Evolutionary conservation across 163 green algal species (phyloP).

Genomic region (Prototheca wickerhamii): DNA sequence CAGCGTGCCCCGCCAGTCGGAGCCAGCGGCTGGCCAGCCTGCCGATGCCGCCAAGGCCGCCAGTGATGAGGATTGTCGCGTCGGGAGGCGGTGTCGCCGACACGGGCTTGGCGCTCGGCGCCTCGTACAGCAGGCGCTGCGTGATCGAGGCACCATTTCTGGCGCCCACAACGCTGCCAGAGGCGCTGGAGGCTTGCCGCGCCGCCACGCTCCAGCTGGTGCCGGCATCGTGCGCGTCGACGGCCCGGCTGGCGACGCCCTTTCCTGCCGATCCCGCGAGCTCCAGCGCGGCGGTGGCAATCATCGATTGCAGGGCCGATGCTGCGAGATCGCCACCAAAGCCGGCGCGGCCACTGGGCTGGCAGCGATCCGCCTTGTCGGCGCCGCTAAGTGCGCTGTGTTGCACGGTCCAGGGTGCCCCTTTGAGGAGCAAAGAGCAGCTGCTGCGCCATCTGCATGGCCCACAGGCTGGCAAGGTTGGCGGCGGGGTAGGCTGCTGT

Average conservation of each 20-base stretch:
- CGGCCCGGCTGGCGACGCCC: background rate
- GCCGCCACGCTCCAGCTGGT: background rate
- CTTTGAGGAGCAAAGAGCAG: too few species aligned
- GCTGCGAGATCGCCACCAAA: too few species aligned
- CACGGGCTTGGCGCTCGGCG: too few species aligned
- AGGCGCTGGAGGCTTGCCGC: background rate
- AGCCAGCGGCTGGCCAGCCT: constrained; percentile 53
- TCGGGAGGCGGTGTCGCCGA: background rate
- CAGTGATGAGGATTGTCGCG: constrained; percentile 38
- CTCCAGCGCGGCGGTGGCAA: background rate
- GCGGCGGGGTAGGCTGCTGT: too few species aligned
- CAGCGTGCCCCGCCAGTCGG: constrained; percentile 1
- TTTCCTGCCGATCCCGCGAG: constrained; percentile 5
- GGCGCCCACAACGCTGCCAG: background rate
- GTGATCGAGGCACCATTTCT: background rate
- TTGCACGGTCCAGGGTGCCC: too few species aligned
- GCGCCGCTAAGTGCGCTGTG: too few species aligned
- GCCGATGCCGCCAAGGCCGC: constrained; percentile 59
- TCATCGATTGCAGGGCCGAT: background rate
- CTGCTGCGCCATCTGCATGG: too few species aligned
- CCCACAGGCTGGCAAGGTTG: too few species aligned
- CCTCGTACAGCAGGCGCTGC: background rate
- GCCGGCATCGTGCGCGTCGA: background rate
- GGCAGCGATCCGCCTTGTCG: too few species aligned
- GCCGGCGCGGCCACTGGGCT: too few species aligned